Conservation (phyloP, 139 green algal genomes). For the Choricystis sp. region DNA sequence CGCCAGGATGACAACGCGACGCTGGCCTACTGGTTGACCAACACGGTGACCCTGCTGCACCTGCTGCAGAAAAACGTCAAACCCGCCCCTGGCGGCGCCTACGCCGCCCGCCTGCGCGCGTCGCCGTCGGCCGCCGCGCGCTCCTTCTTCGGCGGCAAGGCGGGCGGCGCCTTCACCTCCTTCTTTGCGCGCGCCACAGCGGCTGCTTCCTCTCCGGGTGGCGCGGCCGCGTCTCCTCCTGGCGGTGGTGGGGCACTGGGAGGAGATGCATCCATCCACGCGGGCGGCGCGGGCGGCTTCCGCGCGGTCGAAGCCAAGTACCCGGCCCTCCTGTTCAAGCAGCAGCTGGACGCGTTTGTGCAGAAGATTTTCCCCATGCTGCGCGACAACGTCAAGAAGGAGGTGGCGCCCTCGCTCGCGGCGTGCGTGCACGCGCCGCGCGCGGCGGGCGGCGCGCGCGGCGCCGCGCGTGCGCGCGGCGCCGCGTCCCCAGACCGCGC, state of each 20-base stretch:
- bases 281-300: slow-evolving; percentile 51
- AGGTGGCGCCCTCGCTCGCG: slow-evolving; percentile 67
- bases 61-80: slow-evolving; percentile 92
- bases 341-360: slow-evolving; percentile 95
- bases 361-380: slow-evolving; percentile 97
- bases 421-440: slow-evolving; percentile 72
- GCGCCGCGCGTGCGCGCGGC: neutral
- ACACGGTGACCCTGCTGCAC: slow-evolving; percentile 88
- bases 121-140: neutral
- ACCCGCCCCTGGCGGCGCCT: slow-evolving; percentile 37
- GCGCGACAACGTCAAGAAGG: slow-evolving; percentile 95
- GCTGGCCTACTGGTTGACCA: slow-evolving; percentile 90
- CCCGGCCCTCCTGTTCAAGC: slow-evolving; percentile 97
- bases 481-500: slow-evolving; percentile 2
- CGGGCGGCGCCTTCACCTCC: slow-evolving; percentile 26
- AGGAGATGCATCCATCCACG: slow-evolving; percentile 67
- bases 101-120: slow-evolving; percentile 16
- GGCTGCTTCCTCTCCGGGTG: neutral
- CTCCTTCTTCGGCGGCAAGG: slow-evolving; percentile 24
- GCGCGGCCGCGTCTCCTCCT: slow-evolving; percentile 1
- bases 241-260: slow-evolving; percentile 25
- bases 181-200: slow-evolving; percentile 27
- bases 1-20: slow-evolving; percentile 74
- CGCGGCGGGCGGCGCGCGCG: slow-evolving; percentile 1
- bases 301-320: slow-evolving; percentile 93